Percentiles rank a stretch among this genome's conserved stretches.
Conservation (phyloP, 306 rosid species). For the Cyamopsis tetragonoloba region DNA sequence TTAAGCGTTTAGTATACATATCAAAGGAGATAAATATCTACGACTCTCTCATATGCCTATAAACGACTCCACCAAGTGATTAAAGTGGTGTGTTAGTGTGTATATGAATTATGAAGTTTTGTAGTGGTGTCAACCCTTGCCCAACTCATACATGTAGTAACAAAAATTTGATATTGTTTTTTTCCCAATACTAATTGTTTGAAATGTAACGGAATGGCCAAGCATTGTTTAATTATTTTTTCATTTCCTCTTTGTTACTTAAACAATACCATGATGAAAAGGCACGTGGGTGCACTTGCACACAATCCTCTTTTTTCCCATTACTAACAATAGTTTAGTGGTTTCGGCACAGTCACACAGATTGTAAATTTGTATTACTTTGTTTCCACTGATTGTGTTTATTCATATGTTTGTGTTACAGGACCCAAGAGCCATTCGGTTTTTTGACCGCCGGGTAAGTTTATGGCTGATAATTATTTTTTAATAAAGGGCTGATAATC, state of each 20-base stretch:
- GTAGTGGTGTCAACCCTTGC: not conserved
- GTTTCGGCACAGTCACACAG: not conserved
- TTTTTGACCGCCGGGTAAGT: conserved; percentile 94
- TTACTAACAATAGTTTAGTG: not conserved
- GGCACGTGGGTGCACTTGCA: not conserved
- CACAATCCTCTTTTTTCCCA: not conserved
- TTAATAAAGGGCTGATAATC: not conserved
- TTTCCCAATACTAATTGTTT: not conserved
- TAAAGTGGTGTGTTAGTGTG: too few species aligned
- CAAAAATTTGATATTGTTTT: not conserved
- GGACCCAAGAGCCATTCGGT: conserved; percentile 89
- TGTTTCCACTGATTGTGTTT: conserved; percentile 1
- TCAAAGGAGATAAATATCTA: not conserved
- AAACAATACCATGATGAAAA: not conserved
- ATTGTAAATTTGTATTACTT: not conserved
- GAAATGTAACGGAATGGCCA: not conserved
- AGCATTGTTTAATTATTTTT: not conserved
- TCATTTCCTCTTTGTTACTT: not conserved
- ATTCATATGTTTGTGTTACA: conserved; percentile 39
- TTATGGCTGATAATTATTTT: not conserved
- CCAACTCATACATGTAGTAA: not conserved
- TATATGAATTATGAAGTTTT: not conserved
- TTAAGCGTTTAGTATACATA: not conserved
- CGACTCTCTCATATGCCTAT: not conserved
- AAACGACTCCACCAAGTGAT: not conserved